phyloP scores from a whole-genome alignment of 345 rosid species.

The Camelina laxa region DNA sequence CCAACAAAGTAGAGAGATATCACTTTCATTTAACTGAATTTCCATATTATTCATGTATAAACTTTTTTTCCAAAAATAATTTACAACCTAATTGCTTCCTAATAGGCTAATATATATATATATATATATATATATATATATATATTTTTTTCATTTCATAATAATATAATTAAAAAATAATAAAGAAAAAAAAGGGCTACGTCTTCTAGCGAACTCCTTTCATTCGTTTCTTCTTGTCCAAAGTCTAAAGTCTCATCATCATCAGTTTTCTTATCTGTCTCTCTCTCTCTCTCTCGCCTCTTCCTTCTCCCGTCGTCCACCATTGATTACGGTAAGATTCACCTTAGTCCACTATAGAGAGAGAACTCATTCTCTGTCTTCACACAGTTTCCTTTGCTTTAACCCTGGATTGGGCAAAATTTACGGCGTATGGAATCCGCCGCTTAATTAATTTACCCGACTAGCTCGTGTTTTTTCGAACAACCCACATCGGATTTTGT shows the following conservation, averaged over 20 bases:
- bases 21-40: no score
- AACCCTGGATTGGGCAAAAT: neutral
- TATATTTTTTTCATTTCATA: no score
- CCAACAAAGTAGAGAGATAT: no score
- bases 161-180: neutral
- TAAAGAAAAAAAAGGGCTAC: neutral
- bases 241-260: neutral
- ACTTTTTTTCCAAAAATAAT: no score
- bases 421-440: neutral
- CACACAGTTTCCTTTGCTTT: neutral
- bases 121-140: no score
- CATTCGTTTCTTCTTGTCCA: constrained; percentile 19
- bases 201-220: constrained; percentile 41
- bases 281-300: neutral
- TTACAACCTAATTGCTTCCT: no score
- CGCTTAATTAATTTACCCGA: neutral
- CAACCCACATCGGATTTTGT: neutral
- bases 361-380: no score
- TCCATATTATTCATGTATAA: no score
- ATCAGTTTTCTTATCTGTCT: constrained; percentile 29
- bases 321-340: constrained; percentile 33
- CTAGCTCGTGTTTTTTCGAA: neutral
- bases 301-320: constrained; percentile 23
- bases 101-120: no score
- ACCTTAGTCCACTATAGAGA: neutral